A percentile compares a stretch with the other conserved stretches of the same genome.
Evolutionary conservation across 2,329 filamentous ascomycete genomes (phyloP).

Genomic region (Trichoderma semiorbis): DNA sequence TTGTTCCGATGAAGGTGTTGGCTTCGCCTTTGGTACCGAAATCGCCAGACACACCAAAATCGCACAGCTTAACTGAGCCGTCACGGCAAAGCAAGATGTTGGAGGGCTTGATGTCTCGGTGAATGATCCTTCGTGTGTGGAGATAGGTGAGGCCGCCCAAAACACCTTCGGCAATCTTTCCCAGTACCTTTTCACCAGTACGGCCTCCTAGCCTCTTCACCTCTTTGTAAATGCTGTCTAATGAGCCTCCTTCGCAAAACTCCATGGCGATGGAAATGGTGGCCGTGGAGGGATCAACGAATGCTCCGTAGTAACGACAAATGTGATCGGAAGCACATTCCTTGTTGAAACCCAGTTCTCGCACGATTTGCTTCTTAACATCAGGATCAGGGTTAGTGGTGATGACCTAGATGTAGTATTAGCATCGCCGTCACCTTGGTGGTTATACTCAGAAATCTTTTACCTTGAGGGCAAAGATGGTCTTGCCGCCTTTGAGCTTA

Average conservation of each 20-base stretch:
- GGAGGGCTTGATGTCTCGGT: conserved; percentile 96
- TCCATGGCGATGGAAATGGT: conserved; percentile 99
- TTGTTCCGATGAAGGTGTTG: conserved; percentile 98
- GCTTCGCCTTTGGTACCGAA: conserved; percentile 98
- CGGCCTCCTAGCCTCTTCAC: conserved; percentile 92
- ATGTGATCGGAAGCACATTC: conserved; percentile 94
- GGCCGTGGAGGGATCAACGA: conserved; percentile 90
- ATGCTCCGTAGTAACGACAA: conserved; percentile 95
- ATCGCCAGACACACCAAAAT: conserved; percentile 96
- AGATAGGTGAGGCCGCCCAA: conserved; percentile 92
- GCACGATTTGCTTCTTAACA: conserved; percentile 96
- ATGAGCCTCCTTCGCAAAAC: conserved; percentile 92
- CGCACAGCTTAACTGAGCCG: conserved; percentile 94
- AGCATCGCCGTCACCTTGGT: neutral
- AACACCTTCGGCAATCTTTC: conserved; percentile 94
- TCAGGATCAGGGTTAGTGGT: conserved; percentile 97
- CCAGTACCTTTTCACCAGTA: conserved; percentile 94
- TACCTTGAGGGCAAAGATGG: conserved; percentile 93
- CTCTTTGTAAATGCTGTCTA: conserved; percentile 96
- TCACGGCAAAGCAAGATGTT: conserved; percentile 92
- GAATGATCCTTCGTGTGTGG: conserved; percentile 93
- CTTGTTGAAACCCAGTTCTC: conserved; percentile 97
- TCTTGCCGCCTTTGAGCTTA: conserved; percentile 85
- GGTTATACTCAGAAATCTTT: conserved; percentile 21
- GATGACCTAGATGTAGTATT: conserved; percentile 66